These are phyloP conservation scores for Colletotrichum phormii DNA, from an alignment of 2,329 filamentous ascomycete genomes.

Conservation along the genomic window DNA sequence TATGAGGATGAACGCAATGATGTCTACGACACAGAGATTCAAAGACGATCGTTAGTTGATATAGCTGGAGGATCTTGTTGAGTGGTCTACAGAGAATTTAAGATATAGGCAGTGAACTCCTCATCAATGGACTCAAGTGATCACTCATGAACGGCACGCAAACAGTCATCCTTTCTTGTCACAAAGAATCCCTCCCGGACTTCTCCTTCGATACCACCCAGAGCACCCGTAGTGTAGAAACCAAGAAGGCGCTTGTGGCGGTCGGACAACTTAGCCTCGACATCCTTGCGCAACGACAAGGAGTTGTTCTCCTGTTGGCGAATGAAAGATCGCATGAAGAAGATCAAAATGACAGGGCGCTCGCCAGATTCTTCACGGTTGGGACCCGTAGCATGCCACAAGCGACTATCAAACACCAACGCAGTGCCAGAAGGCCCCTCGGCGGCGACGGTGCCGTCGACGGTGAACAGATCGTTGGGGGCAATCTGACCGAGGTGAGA, in stretches of 20 bases:
- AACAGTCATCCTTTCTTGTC: too few relatives aligned
- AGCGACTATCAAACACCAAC: not conserved
- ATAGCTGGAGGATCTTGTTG: too few relatives aligned
- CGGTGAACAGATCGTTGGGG: not conserved
- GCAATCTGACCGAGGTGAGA: not conserved
- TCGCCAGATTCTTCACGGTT: slow-evolving; percentile 6
- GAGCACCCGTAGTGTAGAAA: too few relatives aligned
- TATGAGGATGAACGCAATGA: too few relatives aligned
- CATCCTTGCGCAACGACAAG: slow-evolving; percentile 20
- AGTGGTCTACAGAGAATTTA: too few relatives aligned
- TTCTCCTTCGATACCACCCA: too few relatives aligned
- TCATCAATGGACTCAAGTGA: too few relatives aligned
- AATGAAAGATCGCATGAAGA: slow-evolving; percentile 23
- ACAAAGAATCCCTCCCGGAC: too few relatives aligned
- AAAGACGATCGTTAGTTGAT: too few relatives aligned
- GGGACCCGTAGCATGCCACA: slow-evolving; percentile 14
- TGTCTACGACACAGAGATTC: too few relatives aligned
- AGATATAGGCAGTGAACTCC: too few relatives aligned
- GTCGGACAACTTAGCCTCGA: slow-evolving; percentile 20
- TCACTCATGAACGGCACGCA: too few relatives aligned
- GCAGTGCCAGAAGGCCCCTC: slow-evolving; percentile 1
- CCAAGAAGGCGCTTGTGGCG: slow-evolving; percentile 1
- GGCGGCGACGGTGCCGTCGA: slow-evolving; percentile 9
- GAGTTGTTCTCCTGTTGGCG: slow-evolving; percentile 20
- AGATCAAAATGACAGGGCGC: slow-evolving; percentile 21